phyloP scores from a whole-genome alignment of 2,329 filamentous ascomycete genomes.

The Domatiomyces catenatus region DNA sequence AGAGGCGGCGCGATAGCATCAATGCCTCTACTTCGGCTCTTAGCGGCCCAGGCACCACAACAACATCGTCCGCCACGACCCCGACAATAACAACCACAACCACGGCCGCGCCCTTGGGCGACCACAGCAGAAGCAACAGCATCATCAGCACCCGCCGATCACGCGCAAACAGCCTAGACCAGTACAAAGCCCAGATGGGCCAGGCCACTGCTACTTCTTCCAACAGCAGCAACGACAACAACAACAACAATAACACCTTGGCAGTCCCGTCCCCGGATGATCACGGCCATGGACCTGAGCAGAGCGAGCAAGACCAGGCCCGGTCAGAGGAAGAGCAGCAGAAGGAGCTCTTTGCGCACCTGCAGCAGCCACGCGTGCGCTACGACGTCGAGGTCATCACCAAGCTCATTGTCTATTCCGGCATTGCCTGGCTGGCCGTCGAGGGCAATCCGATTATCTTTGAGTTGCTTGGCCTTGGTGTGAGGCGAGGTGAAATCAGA shows the following conservation, averaged over 20 bases:
- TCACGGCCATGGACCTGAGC: conserved; percentile 12
- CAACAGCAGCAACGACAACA: no score
- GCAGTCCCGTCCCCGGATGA: neutral
- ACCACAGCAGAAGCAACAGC: conserved; percentile 6
- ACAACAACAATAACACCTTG: conserved; percentile 5
- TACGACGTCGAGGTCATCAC: conserved; percentile 99
- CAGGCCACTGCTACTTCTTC: conserved; percentile 35
- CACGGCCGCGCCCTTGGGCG: neutral
- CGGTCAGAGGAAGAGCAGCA: conserved; percentile 35
- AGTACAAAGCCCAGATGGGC: conserved; percentile 62
- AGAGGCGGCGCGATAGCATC: conserved; percentile 45
- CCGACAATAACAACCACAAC: neutral
- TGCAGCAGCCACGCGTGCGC: conserved; percentile 74
- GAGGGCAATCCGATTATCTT: conserved; percentile 62
- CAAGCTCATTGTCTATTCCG: conserved; percentile 85
- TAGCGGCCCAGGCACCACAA: neutral
- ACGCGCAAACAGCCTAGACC: conserved; percentile 32
- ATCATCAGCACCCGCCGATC: conserved; percentile 5
- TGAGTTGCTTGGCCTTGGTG: conserved; percentile 27
- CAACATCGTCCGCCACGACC: neutral
- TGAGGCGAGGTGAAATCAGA: conserved; percentile 2
- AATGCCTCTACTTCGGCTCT: conserved; percentile 8
- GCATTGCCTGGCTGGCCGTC: conserved; percentile 74
- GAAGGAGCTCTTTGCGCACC: conserved; percentile 65
- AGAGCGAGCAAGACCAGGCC: conserved; percentile 16